These are phyloP conservation scores for Xylaria intraflava DNA, from an alignment of 495 filamentous ascomycete genomes.

Conservation along the genomic window DNA sequence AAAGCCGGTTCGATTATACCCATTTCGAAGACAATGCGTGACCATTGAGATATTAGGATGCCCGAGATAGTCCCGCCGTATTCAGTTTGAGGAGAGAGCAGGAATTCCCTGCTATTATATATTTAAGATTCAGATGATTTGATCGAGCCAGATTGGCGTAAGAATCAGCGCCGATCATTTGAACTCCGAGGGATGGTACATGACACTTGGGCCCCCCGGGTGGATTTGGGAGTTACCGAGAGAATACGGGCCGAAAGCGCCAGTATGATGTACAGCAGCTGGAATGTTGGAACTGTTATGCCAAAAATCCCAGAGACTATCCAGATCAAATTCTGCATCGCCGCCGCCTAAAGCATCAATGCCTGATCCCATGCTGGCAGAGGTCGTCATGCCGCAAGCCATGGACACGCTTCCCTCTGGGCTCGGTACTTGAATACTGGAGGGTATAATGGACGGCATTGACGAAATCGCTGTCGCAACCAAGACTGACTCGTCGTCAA, in stretches of 20 bases:
- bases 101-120: background rate
- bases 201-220: conserved; percentile 5
- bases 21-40: background rate
- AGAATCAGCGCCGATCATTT: background rate
- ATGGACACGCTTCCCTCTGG: conserved; percentile 46
- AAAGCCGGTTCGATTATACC: background rate
- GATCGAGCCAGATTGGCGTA: background rate
- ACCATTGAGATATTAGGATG: background rate
- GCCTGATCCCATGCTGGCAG: conserved; percentile 17
- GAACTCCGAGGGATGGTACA: conserved; percentile 11
- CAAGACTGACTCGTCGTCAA: conserved; percentile 14
- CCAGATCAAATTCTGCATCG: conserved; percentile 50
- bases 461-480: conserved; percentile 12
- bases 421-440: conserved; percentile 33
- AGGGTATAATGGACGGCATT: conserved; percentile 16
- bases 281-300: background rate
- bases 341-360: conserved; percentile 31
- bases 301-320: conserved; percentile 45
- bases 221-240: conserved; percentile 4
- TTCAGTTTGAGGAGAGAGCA: background rate
- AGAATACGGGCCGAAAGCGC: background rate
- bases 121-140: background rate
- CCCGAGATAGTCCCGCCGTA: background rate
- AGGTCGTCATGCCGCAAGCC: conserved; percentile 30
- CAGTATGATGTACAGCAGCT: background rate